Conservation (phyloP, 352 stramenopile genomes). For the Albugo candida region DNA sequence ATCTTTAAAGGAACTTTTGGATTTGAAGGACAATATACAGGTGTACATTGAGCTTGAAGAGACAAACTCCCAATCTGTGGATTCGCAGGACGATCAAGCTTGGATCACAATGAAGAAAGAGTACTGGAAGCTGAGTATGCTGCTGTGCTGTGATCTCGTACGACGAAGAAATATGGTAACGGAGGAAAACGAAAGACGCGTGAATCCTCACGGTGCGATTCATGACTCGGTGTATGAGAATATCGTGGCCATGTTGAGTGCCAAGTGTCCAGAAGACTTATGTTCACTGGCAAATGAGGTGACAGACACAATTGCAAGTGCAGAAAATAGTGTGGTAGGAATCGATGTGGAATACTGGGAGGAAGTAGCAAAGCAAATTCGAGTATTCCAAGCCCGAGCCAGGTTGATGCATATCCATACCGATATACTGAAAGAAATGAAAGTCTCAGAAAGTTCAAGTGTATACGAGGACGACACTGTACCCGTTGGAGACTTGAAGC, state of each 20-base stretch:
- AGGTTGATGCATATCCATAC: constrained; percentile 82
- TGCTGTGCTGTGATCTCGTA: constrained; percentile 67
- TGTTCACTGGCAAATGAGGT: constrained; percentile 36
- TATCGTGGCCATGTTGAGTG: constrained; percentile 81
- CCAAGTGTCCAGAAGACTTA: constrained; percentile 39
- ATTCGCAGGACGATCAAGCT: constrained; percentile 7
- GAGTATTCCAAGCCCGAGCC: constrained; percentile 81
- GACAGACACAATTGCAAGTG: constrained; percentile 38
- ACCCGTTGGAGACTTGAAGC: constrained; percentile 1
- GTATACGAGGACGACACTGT: constrained; percentile 12
- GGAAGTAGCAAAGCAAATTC: constrained; percentile 81
- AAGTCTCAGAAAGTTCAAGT: constrained; percentile 22
- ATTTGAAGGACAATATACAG: constrained; percentile 77
- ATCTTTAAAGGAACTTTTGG: constrained; percentile 52
- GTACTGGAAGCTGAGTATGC: constrained; percentile 73
- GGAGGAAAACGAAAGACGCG: constrained; percentile 22
- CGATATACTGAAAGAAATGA: constrained; percentile 85
- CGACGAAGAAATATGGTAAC: constrained; percentile 25
- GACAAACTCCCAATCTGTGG: neutral
- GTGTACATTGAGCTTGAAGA: constrained; percentile 84
- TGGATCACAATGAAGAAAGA: constrained; percentile 30
- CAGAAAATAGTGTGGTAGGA: constrained; percentile 18
- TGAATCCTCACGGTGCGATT: constrained; percentile 43
- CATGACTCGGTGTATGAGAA: constrained; percentile 72
- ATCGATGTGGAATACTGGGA: constrained; percentile 91